These are phyloP conservation scores for Euphorbia schlechtendalii DNA, from an alignment of 441 rosid genomes.

Conservation along the genomic window DNA sequence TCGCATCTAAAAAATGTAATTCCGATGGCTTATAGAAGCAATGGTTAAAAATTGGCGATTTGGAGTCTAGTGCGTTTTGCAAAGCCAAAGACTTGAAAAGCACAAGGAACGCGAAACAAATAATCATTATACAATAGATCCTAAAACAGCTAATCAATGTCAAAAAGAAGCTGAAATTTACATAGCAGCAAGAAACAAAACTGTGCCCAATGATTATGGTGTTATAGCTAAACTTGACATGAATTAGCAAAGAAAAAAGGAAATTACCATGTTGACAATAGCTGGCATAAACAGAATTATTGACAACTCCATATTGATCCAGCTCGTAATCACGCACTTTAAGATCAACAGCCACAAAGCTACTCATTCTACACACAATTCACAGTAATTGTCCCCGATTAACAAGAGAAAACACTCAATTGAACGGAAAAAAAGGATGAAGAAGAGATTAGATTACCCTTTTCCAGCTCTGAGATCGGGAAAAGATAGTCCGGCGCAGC, in stretches of 20 bases:
- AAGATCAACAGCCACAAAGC: slow-evolving; percentile 49
- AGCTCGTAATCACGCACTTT: slow-evolving; percentile 77
- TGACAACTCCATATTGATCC: slow-evolving; percentile 85
- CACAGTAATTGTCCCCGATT: not conserved
- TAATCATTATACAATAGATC: no score
- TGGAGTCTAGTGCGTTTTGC: not conserved
- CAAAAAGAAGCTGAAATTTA: not conserved
- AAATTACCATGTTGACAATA: slow-evolving; percentile 66
- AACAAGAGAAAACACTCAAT: not conserved
- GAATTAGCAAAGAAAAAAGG: not conserved
- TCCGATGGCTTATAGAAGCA: slow-evolving; percentile 5
- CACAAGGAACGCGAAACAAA: not conserved
- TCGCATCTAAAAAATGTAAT: not conserved
- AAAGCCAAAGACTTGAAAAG: not conserved
- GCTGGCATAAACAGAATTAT: slow-evolving; percentile 77
- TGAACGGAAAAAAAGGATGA: not conserved
- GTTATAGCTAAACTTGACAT: not conserved
- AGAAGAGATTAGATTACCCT: slow-evolving; percentile 34
- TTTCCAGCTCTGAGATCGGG: slow-evolving; percentile 42
- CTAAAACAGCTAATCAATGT: not conserved
- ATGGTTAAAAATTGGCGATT: not conserved
- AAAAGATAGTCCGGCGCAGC: slow-evolving; percentile 22
- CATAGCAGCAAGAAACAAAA: not conserved
- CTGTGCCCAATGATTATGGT: no score
- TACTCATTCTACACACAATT: slow-evolving; percentile 38